A percentile compares a stretch with the other conserved stretches of the same genome.
Evolutionary conservation across 192 early-diverging fungal species (phyloP).

Genomic region (Haplosporangium gracile): DNA sequence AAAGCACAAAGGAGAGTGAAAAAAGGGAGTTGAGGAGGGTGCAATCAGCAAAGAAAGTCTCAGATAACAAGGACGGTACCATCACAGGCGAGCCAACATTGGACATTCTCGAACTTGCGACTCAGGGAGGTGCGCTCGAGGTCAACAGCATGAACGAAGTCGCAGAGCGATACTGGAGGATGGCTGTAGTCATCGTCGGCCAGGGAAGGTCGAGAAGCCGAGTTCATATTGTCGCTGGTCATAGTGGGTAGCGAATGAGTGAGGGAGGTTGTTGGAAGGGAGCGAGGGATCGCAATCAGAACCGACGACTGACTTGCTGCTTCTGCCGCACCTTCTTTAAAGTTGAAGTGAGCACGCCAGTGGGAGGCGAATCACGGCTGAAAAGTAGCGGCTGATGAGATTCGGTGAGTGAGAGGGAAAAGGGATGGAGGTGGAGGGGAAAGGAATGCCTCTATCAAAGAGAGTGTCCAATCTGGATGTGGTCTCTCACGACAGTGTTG

Average conservation of each 20-base stretch:
- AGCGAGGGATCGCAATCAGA: conserved; percentile 2
- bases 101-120: conserved; percentile 25
- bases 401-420: background rate
- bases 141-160: conserved; percentile 32
- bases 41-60: background rate
- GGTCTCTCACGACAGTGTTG: background rate
- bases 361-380: background rate
- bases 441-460: background rate
- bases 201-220: background rate
- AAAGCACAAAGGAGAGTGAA: background rate
- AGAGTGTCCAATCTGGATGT: background rate
- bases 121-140: conserved; percentile 34
- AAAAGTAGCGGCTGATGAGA: background rate
- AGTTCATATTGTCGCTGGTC: conserved; percentile 21
- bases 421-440: background rate
- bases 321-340: conserved; percentile 3
- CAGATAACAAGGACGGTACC: conserved; percentile 14
- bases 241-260: background rate
- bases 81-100: conserved; percentile 40
- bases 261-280: background rate
- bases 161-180: background rate
- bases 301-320: conserved; percentile 3
- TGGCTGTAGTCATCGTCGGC: background rate
- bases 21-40: conserved; percentile 3
- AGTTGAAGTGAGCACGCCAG: conserved; percentile 5